Base-by-base conservation (phyloP, 495 filamentous ascomycete genomes). In the Xylaria sp. region DNA sequence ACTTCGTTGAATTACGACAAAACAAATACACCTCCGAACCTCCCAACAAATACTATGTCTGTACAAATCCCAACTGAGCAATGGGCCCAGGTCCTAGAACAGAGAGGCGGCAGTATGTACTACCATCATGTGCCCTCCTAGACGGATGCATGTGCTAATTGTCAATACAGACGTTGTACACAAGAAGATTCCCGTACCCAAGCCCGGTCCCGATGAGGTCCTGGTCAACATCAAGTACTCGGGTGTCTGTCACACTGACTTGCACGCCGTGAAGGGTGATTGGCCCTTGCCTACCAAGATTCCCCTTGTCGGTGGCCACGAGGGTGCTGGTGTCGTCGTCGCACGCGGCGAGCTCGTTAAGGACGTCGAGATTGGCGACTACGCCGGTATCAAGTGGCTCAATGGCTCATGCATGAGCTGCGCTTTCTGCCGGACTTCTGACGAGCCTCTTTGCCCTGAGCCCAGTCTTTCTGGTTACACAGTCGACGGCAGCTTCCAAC, bases 261-360 rank as follows among this genome's bases (percentile, higher is more conserved):
- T 93, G 29, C 92, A 96, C 83, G 93, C 93, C 63, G 85, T 94
- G 82, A 93, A 91, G 65, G 93, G 95, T 71, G 92, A 97, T 83
- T 97, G 94, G 93, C 94, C 95, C 14, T 80, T 97, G 52, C 77
- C 83, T 7, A 88, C 88, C 72, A 97, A 97, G 83, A 80, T 92
- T 24, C 92, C 93, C 17, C 85, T 97, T n/a, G 91, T 98, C 50
- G 94, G 95, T 75, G 95, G 95, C n/a, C 95, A 98, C 82, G 94
- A 97, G 82, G 95, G 92, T 69, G 93, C 94, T 40, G 94, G 94
- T 76, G 82, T 94, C 48, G 92, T 97, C 41, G 94, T 97, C 24
- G 93, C 93, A 31, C 86, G 86, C 67, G 94, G 94, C 71, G 81
- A 88, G 9, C 84, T 94, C 11, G 93, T 93, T 26, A 82, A 86